Conservation (phyloP, 768 basidiomycete genomes). For the Tricholoma sp. region DNA sequence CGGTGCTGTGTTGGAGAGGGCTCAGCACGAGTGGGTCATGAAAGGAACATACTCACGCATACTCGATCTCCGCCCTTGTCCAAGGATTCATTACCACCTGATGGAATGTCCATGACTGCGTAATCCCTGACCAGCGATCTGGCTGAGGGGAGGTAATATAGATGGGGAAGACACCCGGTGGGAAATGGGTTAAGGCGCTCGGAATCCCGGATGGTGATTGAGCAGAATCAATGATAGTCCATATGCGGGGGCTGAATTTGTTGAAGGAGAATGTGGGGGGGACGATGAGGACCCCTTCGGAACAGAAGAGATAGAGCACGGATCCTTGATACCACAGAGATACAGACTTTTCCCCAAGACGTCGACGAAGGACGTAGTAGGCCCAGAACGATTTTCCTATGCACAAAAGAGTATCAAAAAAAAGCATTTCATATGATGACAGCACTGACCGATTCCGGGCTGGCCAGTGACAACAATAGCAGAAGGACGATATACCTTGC, state of each 20-base stretch:
- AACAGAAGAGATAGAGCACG: conserved; percentile 6
- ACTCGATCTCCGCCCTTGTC: conserved; percentile 7
- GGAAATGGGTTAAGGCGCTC: background rate
- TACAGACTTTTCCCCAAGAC: conserved; percentile 8
- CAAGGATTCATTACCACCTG: conserved; percentile 9
- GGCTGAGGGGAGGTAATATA: conserved; percentile 7
- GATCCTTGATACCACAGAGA: conserved; percentile 5
- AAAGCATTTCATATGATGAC: no score
- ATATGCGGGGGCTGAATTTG: background rate
- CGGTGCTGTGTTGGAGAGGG: background rate
- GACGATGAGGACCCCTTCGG: conserved; percentile 2
- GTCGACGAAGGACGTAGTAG: conserved; percentile 1
- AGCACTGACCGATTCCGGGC: conserved; percentile 7
- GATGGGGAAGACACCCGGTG: conserved; percentile 6
- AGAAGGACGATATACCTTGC: background rate
- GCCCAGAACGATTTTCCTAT: conserved; percentile 6
- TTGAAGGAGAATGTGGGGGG: conserved; percentile 1
- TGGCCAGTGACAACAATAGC: conserved; percentile 9
- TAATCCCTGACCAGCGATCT: conserved; percentile 5
- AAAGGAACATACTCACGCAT: background rate
- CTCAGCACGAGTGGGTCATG: background rate
- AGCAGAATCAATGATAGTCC: conserved; percentile 1
- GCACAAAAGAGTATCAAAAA: no score
- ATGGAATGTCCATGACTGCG: conserved; percentile 1
- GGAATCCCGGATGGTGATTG: background rate